A percentile compares a stretch with the other conserved stretches of the same genome.
Evolutionary conservation across 1,284 basidiomycete genomes (phyloP).

Genomic region (Irpex sp.): DNA sequence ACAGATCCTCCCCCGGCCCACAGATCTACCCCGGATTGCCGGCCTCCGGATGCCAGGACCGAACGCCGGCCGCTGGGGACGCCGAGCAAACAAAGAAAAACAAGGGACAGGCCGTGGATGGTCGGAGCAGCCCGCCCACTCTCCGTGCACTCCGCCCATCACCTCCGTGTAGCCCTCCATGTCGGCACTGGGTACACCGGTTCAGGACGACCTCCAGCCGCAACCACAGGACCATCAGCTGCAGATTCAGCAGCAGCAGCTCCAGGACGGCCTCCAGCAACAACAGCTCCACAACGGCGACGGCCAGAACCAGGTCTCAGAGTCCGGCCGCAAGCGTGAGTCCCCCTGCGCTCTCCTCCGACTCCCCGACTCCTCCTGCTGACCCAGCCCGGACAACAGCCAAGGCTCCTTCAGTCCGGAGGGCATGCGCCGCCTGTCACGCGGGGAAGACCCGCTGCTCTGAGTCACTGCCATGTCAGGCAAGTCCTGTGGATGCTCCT

Average conservation of each 20-base stretch:
- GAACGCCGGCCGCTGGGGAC: background rate
- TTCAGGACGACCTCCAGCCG: slow-evolving; percentile 53
- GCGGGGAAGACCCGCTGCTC: slow-evolving; percentile 77
- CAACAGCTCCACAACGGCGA: slow-evolving; percentile 25
- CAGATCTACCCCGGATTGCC: background rate
- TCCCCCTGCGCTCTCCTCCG: slow-evolving; percentile 4
- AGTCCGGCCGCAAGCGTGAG: slow-evolving; percentile 45
- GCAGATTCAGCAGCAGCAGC: slow-evolving; percentile 47
- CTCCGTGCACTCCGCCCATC: slow-evolving; percentile 17
- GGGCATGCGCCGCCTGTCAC: slow-evolving; percentile 76
- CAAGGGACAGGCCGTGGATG: slow-evolving; percentile 1
- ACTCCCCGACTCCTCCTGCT: slow-evolving; percentile 1
- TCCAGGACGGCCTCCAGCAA: slow-evolving; percentile 35
- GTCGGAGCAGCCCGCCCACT: slow-evolving; percentile 31
- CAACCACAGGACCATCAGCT: slow-evolving; percentile 60
- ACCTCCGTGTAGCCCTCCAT: slow-evolving; percentile 37
- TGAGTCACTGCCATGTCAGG: slow-evolving; percentile 75
- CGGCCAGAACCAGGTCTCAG: slow-evolving; percentile 23
- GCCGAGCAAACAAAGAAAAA: background rate
- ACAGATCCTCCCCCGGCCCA: background rate
- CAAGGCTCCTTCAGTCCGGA: slow-evolving; percentile 72
- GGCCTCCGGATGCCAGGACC: slow-evolving; percentile 19
- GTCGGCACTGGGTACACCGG: slow-evolving; percentile 69
- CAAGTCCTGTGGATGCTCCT: slow-evolving; percentile 27
- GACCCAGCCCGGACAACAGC: slow-evolving; percentile 36